Evolutionary conservation across 2,329 filamentous ascomycete genomes (phyloP).

Genomic region (Penicillium sp.): DNA sequence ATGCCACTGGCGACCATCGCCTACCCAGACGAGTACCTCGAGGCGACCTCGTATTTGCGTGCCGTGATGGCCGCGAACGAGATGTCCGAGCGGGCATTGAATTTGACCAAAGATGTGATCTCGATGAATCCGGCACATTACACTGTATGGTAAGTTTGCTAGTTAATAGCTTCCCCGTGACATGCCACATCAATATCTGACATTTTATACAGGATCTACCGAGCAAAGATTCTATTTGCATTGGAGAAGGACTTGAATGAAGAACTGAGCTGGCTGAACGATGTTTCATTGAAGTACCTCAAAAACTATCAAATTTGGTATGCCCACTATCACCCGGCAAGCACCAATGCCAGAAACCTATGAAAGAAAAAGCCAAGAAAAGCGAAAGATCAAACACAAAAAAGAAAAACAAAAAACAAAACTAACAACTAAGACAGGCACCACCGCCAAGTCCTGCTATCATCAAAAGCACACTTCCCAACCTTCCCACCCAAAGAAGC

Average conservation of each 20-base stretch:
- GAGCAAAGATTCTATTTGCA: conserved; percentile 71
- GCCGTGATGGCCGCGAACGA: conserved; percentile 90
- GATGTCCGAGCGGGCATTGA: conserved; percentile 72
- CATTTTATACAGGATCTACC: conserved; percentile 64
- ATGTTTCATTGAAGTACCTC: conserved; percentile 74
- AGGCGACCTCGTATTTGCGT: conserved; percentile 89
- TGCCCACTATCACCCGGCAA: background rate
- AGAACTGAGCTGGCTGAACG: conserved; percentile 84
- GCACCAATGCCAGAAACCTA: background rate
- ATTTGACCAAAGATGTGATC: conserved; percentile 86
- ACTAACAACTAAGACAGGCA: conserved; percentile 44
- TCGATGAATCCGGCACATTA: conserved; percentile 94
- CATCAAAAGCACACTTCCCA: conserved; percentile 48
- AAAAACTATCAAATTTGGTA: conserved; percentile 99
- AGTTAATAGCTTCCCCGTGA: background rate
- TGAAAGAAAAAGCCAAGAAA: background rate
- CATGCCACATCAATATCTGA: conserved; percentile 10
- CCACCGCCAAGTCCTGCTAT: conserved; percentile 57
- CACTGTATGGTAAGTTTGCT: conserved; percentile 74
- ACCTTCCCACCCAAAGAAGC: conserved; percentile 65
- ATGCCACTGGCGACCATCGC: conserved; percentile 86
- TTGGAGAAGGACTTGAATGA: conserved; percentile 63
- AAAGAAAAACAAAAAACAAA: background rate
- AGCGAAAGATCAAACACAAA: background rate
- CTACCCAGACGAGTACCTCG: conserved; percentile 84